These are phyloP conservation scores for Friedmanniomyces simplex DNA, from an alignment of 495 filamentous ascomycete genomes.

Conservation along the genomic window DNA sequence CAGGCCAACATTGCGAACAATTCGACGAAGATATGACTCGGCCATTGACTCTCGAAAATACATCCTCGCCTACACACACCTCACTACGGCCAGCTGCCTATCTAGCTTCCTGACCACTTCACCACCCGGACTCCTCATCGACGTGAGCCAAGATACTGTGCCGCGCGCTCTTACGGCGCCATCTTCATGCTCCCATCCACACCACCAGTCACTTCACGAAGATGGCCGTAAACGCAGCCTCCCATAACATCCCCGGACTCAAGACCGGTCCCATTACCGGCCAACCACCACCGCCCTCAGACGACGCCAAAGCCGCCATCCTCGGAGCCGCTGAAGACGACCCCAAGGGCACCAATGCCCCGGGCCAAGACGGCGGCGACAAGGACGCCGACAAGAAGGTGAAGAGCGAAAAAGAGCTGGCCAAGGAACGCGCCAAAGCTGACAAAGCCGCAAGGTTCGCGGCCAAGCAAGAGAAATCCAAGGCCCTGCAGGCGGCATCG, in stretches of 20 bases:
- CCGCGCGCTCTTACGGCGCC: slow-evolving; percentile 9
- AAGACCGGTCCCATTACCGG: slow-evolving; percentile 14
- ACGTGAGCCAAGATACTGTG: slow-evolving; percentile 7
- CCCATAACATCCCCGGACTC: slow-evolving; percentile 16
- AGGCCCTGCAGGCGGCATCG: slow-evolving; percentile 33
- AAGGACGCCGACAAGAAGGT: slow-evolving; percentile 29
- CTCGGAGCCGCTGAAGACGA: slow-evolving; percentile 26
- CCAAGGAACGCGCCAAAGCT: slow-evolving; percentile 48
- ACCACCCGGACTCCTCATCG: not conserved
- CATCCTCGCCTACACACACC: no score
- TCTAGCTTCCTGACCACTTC: not conserved
- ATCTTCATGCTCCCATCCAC: not conserved
- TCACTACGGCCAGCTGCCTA: not conserved
- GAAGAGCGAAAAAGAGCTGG: slow-evolving; percentile 39
- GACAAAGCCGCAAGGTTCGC: slow-evolving; percentile 51
- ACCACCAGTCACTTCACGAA: not conserved
- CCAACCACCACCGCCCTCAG: slow-evolving; percentile 9
- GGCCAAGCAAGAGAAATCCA: slow-evolving; percentile 46
- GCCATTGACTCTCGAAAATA: not conserved
- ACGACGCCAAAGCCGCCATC: slow-evolving; percentile 22
- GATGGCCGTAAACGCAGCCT: slow-evolving; percentile 18
- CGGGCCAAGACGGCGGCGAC: slow-evolving; percentile 32
- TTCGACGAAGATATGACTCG: not conserved
- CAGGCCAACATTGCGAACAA: not conserved
- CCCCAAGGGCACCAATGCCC: slow-evolving; percentile 29